phyloP scores from a whole-genome alignment of 768 basidiomycete species.

The Rhizopogon rudus region DNA sequence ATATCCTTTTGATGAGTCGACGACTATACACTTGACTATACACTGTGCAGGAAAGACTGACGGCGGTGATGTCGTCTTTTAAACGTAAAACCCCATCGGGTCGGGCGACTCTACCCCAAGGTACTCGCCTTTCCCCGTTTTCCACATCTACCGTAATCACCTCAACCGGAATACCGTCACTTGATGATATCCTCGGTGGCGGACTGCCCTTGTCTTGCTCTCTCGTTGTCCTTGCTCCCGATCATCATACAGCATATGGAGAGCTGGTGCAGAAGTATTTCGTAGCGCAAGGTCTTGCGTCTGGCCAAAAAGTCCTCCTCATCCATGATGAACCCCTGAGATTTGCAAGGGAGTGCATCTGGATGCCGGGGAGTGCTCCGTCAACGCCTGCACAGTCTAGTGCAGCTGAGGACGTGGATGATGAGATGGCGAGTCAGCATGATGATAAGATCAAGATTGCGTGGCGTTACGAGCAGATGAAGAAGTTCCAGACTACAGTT shows the following conservation, averaged over 20 bases:
- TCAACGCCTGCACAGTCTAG: conserved; percentile 6
- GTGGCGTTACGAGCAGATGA: conserved; percentile 95
- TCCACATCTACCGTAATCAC: conserved; percentile 53
- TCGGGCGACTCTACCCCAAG: conserved; percentile 36
- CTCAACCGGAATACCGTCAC: conserved; percentile 86
- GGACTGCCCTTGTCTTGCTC: conserved; percentile 81
- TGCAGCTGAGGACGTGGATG: conserved; percentile 32
- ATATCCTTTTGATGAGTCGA: no score
- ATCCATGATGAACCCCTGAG: conserved; percentile 52
- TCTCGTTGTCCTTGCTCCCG: conserved; percentile 73
- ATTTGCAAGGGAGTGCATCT: conserved; percentile 77
- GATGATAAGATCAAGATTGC: conserved; percentile 85
- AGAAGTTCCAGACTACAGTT: conserved; percentile 86
- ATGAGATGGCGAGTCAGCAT: conserved; percentile 28
- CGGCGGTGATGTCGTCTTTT: conserved; percentile 66
- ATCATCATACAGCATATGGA: conserved; percentile 81
- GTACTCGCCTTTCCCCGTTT: conserved; percentile 55
- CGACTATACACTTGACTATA: no score
- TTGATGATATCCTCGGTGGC: conserved; percentile 94
- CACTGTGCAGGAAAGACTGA: background rate
- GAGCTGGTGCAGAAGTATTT: conserved; percentile 86
- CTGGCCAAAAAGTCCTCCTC: conserved; percentile 64
- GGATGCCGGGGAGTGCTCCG: conserved; percentile 41
- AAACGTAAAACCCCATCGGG: conserved; percentile 55
- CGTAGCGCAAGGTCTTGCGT: conserved; percentile 78